Percentiles rank a stretch among this genome's conserved stretches.
phyloP scores from a whole-genome alignment of 2,329 filamentous ascomycete species.

The Sphaerulina vaccinii region DNA sequence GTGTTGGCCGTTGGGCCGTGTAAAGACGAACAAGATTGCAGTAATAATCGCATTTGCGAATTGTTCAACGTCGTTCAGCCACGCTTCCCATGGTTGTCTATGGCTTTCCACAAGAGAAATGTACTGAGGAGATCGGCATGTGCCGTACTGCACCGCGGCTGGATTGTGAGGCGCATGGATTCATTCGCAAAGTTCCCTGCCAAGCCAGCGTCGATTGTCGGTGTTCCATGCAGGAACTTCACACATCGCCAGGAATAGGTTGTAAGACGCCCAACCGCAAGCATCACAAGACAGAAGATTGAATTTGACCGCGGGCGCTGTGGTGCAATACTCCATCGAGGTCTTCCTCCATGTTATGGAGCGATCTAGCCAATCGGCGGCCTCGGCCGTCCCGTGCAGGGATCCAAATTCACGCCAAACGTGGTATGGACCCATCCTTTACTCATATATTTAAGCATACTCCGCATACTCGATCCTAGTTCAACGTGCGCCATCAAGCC shows the following conservation, averaged over 20 bases:
- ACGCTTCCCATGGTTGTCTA: too few species aligned
- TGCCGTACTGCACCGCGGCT: not conserved
- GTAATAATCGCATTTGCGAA: too few species aligned
- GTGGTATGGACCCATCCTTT: constrained; percentile 11
- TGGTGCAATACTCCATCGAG: constrained; percentile 1
- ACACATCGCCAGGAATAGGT: not conserved
- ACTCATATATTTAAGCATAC: constrained; percentile 5
- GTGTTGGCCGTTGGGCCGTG: too few species aligned
- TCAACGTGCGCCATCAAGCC: constrained; percentile 2
- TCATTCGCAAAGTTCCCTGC: not conserved
- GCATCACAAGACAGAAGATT: constrained; percentile 4
- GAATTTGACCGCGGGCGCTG: constrained; percentile 1
- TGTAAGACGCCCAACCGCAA: not conserved
- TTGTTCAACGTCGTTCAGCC: too few species aligned
- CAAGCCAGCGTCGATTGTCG: not conserved
- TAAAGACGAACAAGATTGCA: too few species aligned
- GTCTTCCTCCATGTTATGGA: not conserved
- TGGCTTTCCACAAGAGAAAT: too few species aligned
- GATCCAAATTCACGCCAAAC: constrained; percentile 2
- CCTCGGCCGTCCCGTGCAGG: constrained; percentile 3
- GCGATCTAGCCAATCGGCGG: constrained; percentile 5
- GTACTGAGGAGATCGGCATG: not conserved
- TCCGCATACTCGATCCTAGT: constrained; percentile 5
- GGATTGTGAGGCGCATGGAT: not conserved
- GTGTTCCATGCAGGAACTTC: not conserved